Conservation (phyloP, 352 stramenopile species). For the Globisporangium solare region DNA sequence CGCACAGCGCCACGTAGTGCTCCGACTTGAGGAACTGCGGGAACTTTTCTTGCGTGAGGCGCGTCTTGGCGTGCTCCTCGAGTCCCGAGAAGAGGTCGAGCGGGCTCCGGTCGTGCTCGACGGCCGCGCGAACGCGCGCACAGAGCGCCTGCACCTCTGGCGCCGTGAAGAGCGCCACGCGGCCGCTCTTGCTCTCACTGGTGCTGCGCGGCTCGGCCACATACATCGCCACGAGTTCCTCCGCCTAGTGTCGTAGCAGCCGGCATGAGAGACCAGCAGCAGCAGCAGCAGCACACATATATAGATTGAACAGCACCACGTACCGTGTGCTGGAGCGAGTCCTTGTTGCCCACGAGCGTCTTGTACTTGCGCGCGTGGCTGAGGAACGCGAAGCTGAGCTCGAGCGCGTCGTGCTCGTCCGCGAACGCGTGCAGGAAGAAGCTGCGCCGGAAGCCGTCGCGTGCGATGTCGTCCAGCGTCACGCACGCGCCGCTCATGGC, state of each 20-base stretch:
- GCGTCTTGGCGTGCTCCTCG: constrained; percentile 41
- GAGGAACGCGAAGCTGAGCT: constrained; percentile 56
- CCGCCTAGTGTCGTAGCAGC: constrained; percentile 22
- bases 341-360: constrained; percentile 33
- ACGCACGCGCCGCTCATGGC: constrained; percentile 17
- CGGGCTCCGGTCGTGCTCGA: constrained; percentile 26
- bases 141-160: constrained; percentile 22
- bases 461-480: constrained; percentile 51
- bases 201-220: constrained; percentile 22
- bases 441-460: constrained; percentile 47
- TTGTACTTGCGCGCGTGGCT: constrained; percentile 55
- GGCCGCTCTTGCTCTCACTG: background rate
- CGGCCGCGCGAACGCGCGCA: constrained; percentile 22
- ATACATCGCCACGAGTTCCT: constrained; percentile 38
- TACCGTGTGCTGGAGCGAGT: constrained; percentile 42
- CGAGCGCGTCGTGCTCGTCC: constrained; percentile 46
- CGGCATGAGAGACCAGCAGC: background rate
- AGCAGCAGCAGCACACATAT: background rate
- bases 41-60: constrained; percentile 49
- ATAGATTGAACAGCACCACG: constrained; percentile 2
- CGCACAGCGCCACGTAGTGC: constrained; percentile 51
- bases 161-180: constrained; percentile 13
- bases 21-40: constrained; percentile 37
- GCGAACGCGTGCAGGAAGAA: constrained; percentile 58
- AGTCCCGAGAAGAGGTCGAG: constrained; percentile 60